Conservation (phyloP, 2,329 filamentous ascomycete genomes). For the Pseudogymnoascus destructans region DNA sequence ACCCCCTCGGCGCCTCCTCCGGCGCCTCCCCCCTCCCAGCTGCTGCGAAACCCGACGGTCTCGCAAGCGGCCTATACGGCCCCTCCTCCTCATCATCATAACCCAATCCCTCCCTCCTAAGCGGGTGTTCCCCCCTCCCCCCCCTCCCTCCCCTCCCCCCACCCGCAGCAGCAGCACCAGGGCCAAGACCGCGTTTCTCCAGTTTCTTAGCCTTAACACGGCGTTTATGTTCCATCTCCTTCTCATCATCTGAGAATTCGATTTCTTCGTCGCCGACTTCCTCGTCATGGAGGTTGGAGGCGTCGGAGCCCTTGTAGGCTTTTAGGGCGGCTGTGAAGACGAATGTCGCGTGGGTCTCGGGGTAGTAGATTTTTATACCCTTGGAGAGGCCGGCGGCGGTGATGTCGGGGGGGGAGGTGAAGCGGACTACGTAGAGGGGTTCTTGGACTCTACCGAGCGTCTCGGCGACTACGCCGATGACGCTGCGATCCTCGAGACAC, state of each 20-base stretch:
- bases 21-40: slow-evolving; percentile 30
- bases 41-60: slow-evolving; percentile 50
- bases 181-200: slow-evolving; percentile 43
- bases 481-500: slow-evolving; percentile 59
- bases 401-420: slow-evolving; percentile 56
- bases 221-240: slow-evolving; percentile 70
- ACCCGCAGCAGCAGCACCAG: no score
- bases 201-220: slow-evolving; percentile 53
- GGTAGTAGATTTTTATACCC: slow-evolving; percentile 65
- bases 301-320: slow-evolving; percentile 75
- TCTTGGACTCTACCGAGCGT: slow-evolving; percentile 75
- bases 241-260: slow-evolving; percentile 95
- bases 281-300: slow-evolving; percentile 89
- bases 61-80: slow-evolving; percentile 56
- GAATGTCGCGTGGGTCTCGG: slow-evolving; percentile 62
- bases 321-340: slow-evolving; percentile 79
- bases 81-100: slow-evolving; percentile 57
- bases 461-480: slow-evolving; percentile 75
- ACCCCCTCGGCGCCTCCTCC: slow-evolving; percentile 28
- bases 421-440: slow-evolving; percentile 74
- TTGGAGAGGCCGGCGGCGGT: slow-evolving; percentile 51
- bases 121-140: slow-evolving; percentile 20
- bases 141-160: slow-evolving; percentile 26
- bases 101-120: slow-evolving; percentile 34
- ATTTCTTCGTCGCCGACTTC: slow-evolving; percentile 75